A percentile compares a stretch with the other conserved stretches of the same genome.
Conservation (phyloP, 202 grass and related monocot species). For the Eragrostis tef region DNA sequence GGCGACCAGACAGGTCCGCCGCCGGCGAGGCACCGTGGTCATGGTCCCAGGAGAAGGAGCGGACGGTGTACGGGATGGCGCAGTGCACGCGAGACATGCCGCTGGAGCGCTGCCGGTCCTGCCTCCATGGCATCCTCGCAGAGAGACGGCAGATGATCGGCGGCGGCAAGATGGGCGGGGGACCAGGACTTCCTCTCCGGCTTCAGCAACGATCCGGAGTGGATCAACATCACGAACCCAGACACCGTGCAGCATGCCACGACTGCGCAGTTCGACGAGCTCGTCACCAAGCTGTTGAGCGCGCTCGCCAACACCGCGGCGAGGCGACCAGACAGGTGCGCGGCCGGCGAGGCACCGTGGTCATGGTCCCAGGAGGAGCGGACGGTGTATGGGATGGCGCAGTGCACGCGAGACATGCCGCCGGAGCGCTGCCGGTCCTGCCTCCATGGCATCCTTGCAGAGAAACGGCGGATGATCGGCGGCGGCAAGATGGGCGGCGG, state of each 20-base stretch:
- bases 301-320: constrained; percentile 29
- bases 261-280: constrained; percentile 14
- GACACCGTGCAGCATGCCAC: constrained; percentile 9
- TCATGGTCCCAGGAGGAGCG: background rate
- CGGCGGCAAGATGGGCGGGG: constrained; percentile 42
- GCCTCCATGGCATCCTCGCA: constrained; percentile 32
- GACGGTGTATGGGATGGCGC: constrained; percentile 59
- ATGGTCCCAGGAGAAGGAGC: background rate
- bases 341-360: constrained; percentile 44
- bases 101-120: constrained; percentile 48
- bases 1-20: constrained; percentile 48
- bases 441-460: constrained; percentile 22
- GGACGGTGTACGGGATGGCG: constrained; percentile 56
- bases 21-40: constrained; percentile 44
- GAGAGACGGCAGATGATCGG: constrained; percentile 2
- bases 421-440: constrained; percentile 52
- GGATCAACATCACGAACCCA: constrained; percentile 15
- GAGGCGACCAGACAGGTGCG: constrained; percentile 48
- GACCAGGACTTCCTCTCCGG: too few species aligned
- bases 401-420: constrained; percentile 61
- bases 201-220: constrained; percentile 48
- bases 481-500: background rate
- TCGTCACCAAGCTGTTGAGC: constrained; percentile 37
- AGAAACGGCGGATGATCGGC: background rate
- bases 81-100: constrained; percentile 64